Conservation (phyloP, 345 rosid genomes). For the Mercurialis annua region DNA sequence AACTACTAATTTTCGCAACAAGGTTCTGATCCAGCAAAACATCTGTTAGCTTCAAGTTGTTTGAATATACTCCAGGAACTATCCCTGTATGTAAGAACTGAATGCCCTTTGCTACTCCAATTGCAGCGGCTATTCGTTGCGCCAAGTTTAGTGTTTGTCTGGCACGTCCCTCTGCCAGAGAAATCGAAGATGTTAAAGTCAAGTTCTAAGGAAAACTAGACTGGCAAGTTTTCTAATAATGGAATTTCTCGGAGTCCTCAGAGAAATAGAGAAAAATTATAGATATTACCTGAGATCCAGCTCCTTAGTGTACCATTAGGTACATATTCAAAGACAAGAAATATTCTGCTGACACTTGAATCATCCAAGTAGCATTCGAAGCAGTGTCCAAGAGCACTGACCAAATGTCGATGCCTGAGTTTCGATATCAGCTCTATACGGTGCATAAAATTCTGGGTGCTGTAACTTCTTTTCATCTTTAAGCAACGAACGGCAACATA, state of each 20-base stretch:
- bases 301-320: slow-evolving; percentile 79
- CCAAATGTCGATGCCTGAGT: slow-evolving; percentile 81
- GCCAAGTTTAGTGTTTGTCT: slow-evolving; percentile 60
- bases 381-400: slow-evolving; percentile 89
- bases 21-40: slow-evolving; percentile 81
- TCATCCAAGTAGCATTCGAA: slow-evolving; percentile 92
- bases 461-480: slow-evolving; percentile 74
- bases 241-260: neutral
- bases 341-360: slow-evolving; percentile 90
- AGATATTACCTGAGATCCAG: slow-evolving; percentile 84
- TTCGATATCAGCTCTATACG: slow-evolving; percentile 82
- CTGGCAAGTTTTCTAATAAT: too few relatives aligned
- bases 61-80: slow-evolving; percentile 75
- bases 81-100: slow-evolving; percentile 90
- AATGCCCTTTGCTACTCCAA: slow-evolving; percentile 87
- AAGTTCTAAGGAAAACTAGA: neutral
- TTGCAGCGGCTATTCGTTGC: slow-evolving; percentile 75
- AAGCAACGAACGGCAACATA: slow-evolving; percentile 75
- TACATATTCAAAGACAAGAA: slow-evolving; percentile 79
- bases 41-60: slow-evolving; percentile 77
- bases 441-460: slow-evolving; percentile 73
- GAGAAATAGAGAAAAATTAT: slow-evolving; percentile 1
- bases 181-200: slow-evolving; percentile 8
- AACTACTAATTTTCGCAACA: slow-evolving; percentile 73
- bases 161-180: slow-evolving; percentile 41